phyloP scores from a whole-genome alignment of 345 rosid genomes.

The Populus davidiana region DNA sequence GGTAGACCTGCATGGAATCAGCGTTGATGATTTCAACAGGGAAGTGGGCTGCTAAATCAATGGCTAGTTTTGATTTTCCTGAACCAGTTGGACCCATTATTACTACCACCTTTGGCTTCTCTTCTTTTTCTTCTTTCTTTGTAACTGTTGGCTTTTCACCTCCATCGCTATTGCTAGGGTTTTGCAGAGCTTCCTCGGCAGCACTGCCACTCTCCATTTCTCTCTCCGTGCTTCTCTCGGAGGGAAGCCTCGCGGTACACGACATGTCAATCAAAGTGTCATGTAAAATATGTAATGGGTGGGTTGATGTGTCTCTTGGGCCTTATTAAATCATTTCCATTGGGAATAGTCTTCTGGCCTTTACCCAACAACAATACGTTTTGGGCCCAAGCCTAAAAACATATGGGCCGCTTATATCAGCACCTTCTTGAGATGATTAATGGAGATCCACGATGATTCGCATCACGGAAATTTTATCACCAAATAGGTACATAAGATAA shows the following conservation, averaged over 20 bases:
- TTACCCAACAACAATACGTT: too few relatives aligned
- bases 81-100: constrained; percentile 94
- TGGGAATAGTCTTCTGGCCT: too few relatives aligned
- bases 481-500: too few relatives aligned
- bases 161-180: constrained; percentile 37
- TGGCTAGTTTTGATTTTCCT: constrained; percentile 81
- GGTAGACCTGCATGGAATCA: constrained; percentile 93
- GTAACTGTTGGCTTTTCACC: not conserved
- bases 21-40: constrained; percentile 86
- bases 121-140: constrained; percentile 10
- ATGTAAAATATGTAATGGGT: not conserved
- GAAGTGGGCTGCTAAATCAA: constrained; percentile 71
- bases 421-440: too few relatives aligned
- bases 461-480: too few relatives aligned
- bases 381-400: not conserved
- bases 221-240: too few relatives aligned
- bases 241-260: too few relatives aligned
- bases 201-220: constrained; percentile 26
- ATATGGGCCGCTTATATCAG: too few relatives aligned
- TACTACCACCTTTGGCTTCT: constrained; percentile 63
- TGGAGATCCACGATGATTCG: too few relatives aligned
- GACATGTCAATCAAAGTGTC: not conserved
- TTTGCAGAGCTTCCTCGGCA: constrained; percentile 17
- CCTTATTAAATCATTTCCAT: not conserved
- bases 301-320: not conserved